Evolutionary conservation across 2,329 filamentous ascomycete genomes (phyloP).

Genomic region (Aspergillus novoparasiticus): DNA sequence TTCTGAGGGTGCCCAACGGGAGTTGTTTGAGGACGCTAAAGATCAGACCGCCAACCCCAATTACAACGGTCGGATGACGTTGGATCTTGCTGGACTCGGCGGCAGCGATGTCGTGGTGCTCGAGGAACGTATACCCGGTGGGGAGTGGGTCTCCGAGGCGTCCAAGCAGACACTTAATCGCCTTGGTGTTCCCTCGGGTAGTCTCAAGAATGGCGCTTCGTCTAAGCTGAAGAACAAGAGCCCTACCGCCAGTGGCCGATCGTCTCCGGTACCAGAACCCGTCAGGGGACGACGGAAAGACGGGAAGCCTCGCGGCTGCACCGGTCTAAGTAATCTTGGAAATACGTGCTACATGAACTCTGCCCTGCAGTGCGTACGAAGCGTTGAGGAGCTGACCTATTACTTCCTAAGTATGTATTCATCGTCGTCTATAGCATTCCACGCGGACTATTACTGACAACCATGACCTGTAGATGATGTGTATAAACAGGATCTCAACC

Average conservation of each 20-base stretch:
- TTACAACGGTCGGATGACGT: constrained; percentile 72
- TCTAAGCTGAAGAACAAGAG: constrained; percentile 42
- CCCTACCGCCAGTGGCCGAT: constrained; percentile 60
- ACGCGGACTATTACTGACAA: not conserved
- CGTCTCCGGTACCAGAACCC: constrained; percentile 68
- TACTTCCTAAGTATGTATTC: constrained; percentile 70
- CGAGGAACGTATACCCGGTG: constrained; percentile 65
- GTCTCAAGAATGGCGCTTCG: constrained; percentile 34
- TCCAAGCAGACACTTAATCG: constrained; percentile 47
- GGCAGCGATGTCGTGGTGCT: constrained; percentile 77
- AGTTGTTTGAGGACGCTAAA: constrained; percentile 60
- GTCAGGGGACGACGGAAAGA: constrained; percentile 71
- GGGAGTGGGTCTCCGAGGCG: constrained; percentile 59
- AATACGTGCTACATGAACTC: constrained; percentile 99
- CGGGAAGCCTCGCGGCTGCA: constrained; percentile 72
- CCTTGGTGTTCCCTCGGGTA: constrained; percentile 52
- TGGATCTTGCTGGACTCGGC: constrained; percentile 69
- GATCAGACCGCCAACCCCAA: constrained; percentile 75
- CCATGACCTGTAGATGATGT: constrained; percentile 53
- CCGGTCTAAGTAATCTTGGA: constrained; percentile 85
- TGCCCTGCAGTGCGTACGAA: constrained; percentile 89
- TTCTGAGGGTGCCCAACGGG: constrained; percentile 64
- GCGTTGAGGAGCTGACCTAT: constrained; percentile 87
- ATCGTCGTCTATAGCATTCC: not conserved
- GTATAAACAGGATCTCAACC: constrained; percentile 80